Base-by-base conservation (phyloP, 2,329 filamentous ascomycete genomes). In the Penicillium sp. region DNA sequence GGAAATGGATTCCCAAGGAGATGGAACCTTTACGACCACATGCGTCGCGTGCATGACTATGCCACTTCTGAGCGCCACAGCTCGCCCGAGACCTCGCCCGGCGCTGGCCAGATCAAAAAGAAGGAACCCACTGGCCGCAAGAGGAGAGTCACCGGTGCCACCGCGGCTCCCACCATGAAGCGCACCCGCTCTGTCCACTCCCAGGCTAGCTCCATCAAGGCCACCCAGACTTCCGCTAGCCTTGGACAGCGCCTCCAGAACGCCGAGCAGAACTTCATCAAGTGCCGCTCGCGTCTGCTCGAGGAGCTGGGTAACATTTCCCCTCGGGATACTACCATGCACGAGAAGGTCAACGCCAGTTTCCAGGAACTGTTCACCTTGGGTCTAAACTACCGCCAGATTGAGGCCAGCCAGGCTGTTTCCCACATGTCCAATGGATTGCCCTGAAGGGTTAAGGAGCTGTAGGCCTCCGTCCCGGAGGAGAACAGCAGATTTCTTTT, bases 21-120 rank as follows among this genome's bases (percentile, higher is more conserved):
- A 62, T 97, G 93, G 88, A 97, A 97, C 72, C 80, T 95, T 47
- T 84, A 86, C 69, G 91, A 97, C 72, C 91, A 97, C 77, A 96
- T 96, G 90, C 88, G 88, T 73, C 85, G 91, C 55, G 90, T 96
- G 7, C 91, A 97, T 62, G 78, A 81, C 57, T 81, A 79, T 62
- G 75, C 66, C 42, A 64, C 67, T 17, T 72, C 67, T 8, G 70
- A 72, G 51, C 66, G 65, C 17, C 66, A 65, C 51, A 72, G 69
- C 60, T 72, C 70, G 1, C 69, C 69, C 3, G 70, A 72, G 57
- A 61, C 61, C 37, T 66, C 68, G 6, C 65, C 68, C 9, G 61
- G 60, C 28, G 57, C 50, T n/a, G 54, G 52, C 17, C 60, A 62
- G 19, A 51, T 62, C 47, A 72, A 71, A 61, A 72, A 67, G 60